phyloP scores from a whole-genome alignment of 129 eudicot genomes.

The Arctium minus region DNA sequence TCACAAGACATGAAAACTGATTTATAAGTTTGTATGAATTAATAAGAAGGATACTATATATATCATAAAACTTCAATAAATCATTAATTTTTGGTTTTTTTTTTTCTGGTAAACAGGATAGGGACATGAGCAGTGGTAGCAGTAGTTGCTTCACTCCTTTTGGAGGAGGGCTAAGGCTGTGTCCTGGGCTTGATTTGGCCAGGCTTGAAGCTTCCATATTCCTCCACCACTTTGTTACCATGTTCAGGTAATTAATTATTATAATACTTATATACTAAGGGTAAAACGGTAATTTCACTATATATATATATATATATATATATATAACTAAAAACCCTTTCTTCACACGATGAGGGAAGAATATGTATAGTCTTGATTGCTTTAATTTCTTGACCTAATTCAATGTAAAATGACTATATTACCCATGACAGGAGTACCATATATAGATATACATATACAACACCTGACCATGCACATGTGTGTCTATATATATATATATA shows the following conservation, averaged over 20 bases:
- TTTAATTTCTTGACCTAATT: neutral
- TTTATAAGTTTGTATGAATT: no score
- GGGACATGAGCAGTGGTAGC: slow-evolving; percentile 45
- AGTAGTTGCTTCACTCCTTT: slow-evolving; percentile 75
- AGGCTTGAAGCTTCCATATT: slow-evolving; percentile 94
- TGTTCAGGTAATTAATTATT: slow-evolving; percentile 50
- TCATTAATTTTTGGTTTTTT: neutral
- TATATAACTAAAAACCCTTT: neutral
- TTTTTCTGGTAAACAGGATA: slow-evolving; percentile 36
- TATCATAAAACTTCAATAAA: neutral
- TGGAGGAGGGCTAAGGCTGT: slow-evolving; percentile 97
- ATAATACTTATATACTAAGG: neutral
- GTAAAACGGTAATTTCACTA: neutral
- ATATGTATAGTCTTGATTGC: neutral
- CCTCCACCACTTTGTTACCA: slow-evolving; percentile 87
- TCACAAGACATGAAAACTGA: neutral
- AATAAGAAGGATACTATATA: neutral
- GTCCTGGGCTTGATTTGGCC: slow-evolving; percentile 95
- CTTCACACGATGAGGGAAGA: neutral
- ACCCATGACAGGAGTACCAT: neutral
- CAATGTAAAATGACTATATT: neutral
- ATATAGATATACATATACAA: no score
- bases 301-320: no score
- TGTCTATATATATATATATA: no score
- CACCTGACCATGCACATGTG: no score